These are phyloP conservation scores for Pseudocercospora cruenta DNA, from an alignment of 2,329 filamentous ascomycete species.

Conservation along the genomic window DNA sequence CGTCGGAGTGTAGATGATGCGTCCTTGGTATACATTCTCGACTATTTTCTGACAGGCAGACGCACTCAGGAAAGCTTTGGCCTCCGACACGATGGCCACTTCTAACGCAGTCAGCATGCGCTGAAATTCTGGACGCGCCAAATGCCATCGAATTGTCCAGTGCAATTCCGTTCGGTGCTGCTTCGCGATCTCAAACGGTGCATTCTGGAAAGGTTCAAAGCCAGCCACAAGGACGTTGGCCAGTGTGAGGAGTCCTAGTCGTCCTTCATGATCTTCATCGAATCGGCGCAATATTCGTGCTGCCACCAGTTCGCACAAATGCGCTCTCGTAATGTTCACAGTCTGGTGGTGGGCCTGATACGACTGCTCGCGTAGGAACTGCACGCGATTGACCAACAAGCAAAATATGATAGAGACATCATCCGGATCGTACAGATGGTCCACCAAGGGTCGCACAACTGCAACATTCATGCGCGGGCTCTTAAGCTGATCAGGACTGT, in stretches of 20 bases:
- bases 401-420: slow-evolving; percentile 86
- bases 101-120: slow-evolving; percentile 76
- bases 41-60: slow-evolving; percentile 81
- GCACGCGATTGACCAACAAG: slow-evolving; percentile 77
- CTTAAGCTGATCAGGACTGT: slow-evolving; percentile 74
- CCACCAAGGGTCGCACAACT: slow-evolving; percentile 79
- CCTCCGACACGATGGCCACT: slow-evolving; percentile 80
- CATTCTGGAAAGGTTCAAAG: slow-evolving; percentile 84
- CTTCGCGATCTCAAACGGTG: slow-evolving; percentile 66
- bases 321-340: slow-evolving; percentile 76
- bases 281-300: slow-evolving; percentile 77
- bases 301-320: slow-evolving; percentile 78
- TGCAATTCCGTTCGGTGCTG: slow-evolving; percentile 56
- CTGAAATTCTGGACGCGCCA: slow-evolving; percentile 52
- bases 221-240: slow-evolving; percentile 80
- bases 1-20: slow-evolving; percentile 80
- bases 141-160: slow-evolving; percentile 48
- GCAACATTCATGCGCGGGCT: slow-evolving; percentile 81
- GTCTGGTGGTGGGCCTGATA: slow-evolving; percentile 78
- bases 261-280: slow-evolving; percentile 74
- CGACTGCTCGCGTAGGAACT: slow-evolving; percentile 77
- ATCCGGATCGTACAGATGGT: slow-evolving; percentile 76
- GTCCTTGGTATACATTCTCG: slow-evolving; percentile 78
- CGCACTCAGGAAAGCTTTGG: slow-evolving; percentile 75
- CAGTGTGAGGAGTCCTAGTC: slow-evolving; percentile 71